Evolutionary conservation across 176 grass and related monocot species (phyloP).

Genomic region (Aegilops longissima): DNA sequence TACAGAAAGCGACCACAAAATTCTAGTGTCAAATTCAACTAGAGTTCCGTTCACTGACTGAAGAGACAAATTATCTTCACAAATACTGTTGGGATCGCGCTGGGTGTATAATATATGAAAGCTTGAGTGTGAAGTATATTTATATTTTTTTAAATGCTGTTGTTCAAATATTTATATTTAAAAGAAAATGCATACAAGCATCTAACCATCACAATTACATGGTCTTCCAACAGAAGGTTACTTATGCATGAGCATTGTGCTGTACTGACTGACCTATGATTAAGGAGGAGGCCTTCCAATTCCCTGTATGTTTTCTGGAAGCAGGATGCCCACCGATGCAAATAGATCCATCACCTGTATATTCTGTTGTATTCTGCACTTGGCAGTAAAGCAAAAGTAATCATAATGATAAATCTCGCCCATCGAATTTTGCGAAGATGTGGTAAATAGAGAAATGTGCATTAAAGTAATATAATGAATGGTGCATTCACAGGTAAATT

Average conservation of each 20-base stretch:
- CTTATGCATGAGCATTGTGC: not conserved
- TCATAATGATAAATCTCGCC: not conserved
- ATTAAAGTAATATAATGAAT: no score
- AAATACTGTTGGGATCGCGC: not conserved
- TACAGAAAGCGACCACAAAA: not conserved
- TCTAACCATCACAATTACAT: not conserved
- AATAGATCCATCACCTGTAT: slow-evolving; percentile 59
- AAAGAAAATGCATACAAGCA: not conserved
- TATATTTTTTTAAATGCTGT: no score
- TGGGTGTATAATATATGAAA: not conserved
- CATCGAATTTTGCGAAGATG: not conserved
- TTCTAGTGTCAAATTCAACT: not conserved
- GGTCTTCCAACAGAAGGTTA: not conserved
- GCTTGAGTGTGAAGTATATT: not conserved
- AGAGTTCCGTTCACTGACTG: not conserved
- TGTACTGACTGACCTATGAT: slow-evolving; percentile 21
- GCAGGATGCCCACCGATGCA: slow-evolving; percentile 39
- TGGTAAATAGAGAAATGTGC: not conserved
- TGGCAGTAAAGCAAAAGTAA: not conserved
- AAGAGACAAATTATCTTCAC: not conserved
- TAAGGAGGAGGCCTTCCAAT: slow-evolving; percentile 54
- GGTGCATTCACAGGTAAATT: no score
- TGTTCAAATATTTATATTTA: no score
- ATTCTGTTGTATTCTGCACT: slow-evolving; percentile 32
- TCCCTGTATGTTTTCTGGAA: slow-evolving; percentile 45